phyloP scores from a whole-genome alignment of 352 stramenopile species.

The Globisporangium ultimum region DNA sequence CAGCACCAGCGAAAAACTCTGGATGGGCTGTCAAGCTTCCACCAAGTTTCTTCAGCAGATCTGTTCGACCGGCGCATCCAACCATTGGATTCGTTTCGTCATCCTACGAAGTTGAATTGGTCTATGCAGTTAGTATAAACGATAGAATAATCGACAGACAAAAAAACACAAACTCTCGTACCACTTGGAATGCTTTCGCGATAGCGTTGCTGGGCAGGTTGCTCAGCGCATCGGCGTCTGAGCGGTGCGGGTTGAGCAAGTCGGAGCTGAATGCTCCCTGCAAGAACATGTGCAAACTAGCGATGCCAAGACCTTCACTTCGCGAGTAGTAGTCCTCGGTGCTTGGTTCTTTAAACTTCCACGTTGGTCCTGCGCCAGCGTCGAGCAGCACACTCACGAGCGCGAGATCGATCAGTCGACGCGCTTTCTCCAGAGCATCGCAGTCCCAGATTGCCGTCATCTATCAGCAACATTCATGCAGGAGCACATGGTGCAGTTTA shows the following conservation, averaged over 20 bases:
- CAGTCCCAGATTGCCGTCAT: constrained; percentile 50
- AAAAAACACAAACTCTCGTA: constrained; percentile 14
- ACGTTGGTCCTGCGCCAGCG: constrained; percentile 61
- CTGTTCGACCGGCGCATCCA: constrained; percentile 61
- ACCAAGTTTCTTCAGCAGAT: constrained; percentile 75
- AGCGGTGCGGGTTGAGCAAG: constrained; percentile 34
- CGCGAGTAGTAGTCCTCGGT: constrained; percentile 67
- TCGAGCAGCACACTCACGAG: constrained; percentile 81
- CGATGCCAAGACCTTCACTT: constrained; percentile 79
- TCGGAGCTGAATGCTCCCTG: constrained; percentile 68
- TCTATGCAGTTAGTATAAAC: not conserved
- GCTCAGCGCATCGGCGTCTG: constrained; percentile 58
- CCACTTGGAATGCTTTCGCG: constrained; percentile 78
- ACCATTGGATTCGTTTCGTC: constrained; percentile 72
- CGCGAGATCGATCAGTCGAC: constrained; percentile 69
- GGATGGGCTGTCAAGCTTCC: constrained; percentile 67
- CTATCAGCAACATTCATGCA: constrained; percentile 10
- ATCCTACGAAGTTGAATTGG: not conserved
- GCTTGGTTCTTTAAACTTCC: constrained; percentile 66
- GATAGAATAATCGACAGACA: not conserved
- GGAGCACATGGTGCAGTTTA: not conserved
- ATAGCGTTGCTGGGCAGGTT: constrained; percentile 60
- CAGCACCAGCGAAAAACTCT: constrained; percentile 59
- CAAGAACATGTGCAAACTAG: constrained; percentile 85
- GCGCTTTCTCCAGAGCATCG: constrained; percentile 47